Percentiles rank a stretch among this genome's conserved stretches.
These are phyloP conservation scores for Nematocida sp. DNA, from an alignment of 371 early-diverging fungal species.

Conservation along the genomic window DNA sequence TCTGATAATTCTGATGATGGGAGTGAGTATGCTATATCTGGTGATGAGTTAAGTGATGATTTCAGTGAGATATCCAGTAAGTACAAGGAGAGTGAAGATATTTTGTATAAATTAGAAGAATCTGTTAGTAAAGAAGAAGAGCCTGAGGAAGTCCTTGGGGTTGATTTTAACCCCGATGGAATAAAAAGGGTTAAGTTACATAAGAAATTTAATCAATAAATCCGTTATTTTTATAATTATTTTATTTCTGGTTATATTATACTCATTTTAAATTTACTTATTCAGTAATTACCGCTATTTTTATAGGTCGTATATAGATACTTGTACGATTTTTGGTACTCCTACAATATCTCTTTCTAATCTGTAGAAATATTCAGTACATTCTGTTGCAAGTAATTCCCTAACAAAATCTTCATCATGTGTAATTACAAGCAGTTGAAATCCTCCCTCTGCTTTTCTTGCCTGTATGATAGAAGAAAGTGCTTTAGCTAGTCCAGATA, in stretches of 20 bases:
- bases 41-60: not conserved
- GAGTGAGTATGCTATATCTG: not conserved
- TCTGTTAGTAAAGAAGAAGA: not conserved
- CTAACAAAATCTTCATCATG: constrained; percentile 95
- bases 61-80: constrained; percentile 11
- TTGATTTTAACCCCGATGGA: constrained; percentile 4
- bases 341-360: constrained; percentile 64
- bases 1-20: not conserved
- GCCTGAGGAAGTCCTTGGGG: not conserved
- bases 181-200: not conserved
- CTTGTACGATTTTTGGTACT: constrained; percentile 55
- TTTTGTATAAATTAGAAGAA: not conserved
- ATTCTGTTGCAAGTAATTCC: constrained; percentile 74
- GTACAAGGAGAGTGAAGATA: not conserved
- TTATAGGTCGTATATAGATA: constrained; percentile 45
- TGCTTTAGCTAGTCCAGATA: constrained; percentile 81
- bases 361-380: constrained; percentile 67
- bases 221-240: too few relatives aligned
- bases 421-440: constrained; percentile 96
- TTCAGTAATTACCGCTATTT: too few relatives aligned
- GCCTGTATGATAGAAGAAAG: constrained; percentile 74
- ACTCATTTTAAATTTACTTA: too few relatives aligned
- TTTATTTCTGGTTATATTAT: too few relatives aligned
- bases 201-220: not conserved
- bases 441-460: constrained; percentile 75